Evolutionary conservation across 2,329 filamentous ascomycete species (phyloP), one percentile per base, ranked within the genome.

Genomic region (Podosphaera leucotricha): DNA sequence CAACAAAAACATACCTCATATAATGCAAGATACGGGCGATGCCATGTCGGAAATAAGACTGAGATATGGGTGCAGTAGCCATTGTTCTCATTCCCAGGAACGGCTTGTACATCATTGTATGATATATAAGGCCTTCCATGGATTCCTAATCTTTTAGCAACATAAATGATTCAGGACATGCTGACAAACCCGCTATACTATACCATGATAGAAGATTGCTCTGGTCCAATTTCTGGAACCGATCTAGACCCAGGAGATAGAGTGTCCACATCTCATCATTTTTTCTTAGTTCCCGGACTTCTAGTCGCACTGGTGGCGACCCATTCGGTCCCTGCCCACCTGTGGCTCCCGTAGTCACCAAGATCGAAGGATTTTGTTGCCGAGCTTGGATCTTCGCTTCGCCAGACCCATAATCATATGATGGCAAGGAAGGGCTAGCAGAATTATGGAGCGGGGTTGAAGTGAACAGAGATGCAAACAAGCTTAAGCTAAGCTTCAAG

Each of bases 1-100:
- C 26, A 16, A 20, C 8, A 13, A 26, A 7, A 7, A 43, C 57
- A 10, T 56, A 71, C 68, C 68, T 76, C 71, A 46, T 62, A 74
- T 13, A 74, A 59, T 6, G 64, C 59, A 38, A 72, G 52, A 47
- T 68, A 75, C 3, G 69, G 64, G 18, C 71, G 65, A 54, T 76
- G 71, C 71, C 69, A 75, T 7, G 52, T 50, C 18, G 50, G 50
- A 39, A 57, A 55, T n/a, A 57, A 45, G 22, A 54, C 50, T 7
- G 54, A 55, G 20, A 52, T 49, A 47, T 57, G 54, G 6, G 46
- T 46, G 37, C 54, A 55, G 44, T 57, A 57, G 19, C 54, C 54
- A 36, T 46, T 51, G 1, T 50, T 24, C 11, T 47, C 44, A 8
- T 50, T 46, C 8, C 50, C 50, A 3, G 46, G 19, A 6, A 36